Percentiles rank a stretch among this genome's conserved stretches.
Conservation (phyloP, 345 rosid species). For the Euphorbia lathyris region DNA sequence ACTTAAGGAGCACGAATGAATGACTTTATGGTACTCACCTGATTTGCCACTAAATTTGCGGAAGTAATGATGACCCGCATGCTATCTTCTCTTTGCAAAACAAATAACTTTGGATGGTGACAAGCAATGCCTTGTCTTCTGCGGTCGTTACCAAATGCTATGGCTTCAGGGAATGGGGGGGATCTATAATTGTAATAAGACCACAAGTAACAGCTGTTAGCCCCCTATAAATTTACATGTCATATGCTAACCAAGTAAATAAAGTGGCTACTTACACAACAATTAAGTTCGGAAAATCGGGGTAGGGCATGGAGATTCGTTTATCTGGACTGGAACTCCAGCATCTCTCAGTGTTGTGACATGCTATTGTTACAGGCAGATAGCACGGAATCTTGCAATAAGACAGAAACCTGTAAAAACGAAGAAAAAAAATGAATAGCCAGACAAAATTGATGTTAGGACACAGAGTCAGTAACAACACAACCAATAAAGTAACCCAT, state of each 20-base stretch:
- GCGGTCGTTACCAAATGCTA: slow-evolving; percentile 82
- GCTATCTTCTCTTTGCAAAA: slow-evolving; percentile 73
- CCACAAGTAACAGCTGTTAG: slow-evolving; percentile 9
- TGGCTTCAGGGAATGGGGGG: slow-evolving; percentile 77
- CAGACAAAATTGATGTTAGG: no score
- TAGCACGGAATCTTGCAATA: slow-evolving; percentile 64
- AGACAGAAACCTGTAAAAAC: slow-evolving; percentile 57
- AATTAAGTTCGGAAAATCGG: slow-evolving; percentile 64
- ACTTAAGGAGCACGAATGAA: background rate
- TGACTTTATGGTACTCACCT: slow-evolving; percentile 42
- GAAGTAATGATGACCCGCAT: slow-evolving; percentile 74
- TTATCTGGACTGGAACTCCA: slow-evolving; percentile 70
- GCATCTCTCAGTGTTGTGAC: slow-evolving; percentile 71
- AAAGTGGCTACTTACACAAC: slow-evolving; percentile 54
- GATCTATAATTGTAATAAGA: slow-evolving; percentile 42
- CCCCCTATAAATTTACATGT: slow-evolving; percentile 1
- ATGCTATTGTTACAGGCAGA: slow-evolving; percentile 83
- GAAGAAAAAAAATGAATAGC: slow-evolving; percentile 13
- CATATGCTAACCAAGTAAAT: slow-evolving; percentile 11
- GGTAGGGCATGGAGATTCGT: slow-evolving; percentile 55
- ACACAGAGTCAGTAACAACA: no score
- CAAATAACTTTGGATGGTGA: slow-evolving; percentile 87
- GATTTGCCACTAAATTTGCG: slow-evolving; percentile 80
- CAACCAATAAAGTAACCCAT: no score
- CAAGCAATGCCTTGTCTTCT: slow-evolving; percentile 86